Base-by-base conservation (phyloP, 2,329 filamentous ascomycete species). In the Fusarium algeriense region DNA sequence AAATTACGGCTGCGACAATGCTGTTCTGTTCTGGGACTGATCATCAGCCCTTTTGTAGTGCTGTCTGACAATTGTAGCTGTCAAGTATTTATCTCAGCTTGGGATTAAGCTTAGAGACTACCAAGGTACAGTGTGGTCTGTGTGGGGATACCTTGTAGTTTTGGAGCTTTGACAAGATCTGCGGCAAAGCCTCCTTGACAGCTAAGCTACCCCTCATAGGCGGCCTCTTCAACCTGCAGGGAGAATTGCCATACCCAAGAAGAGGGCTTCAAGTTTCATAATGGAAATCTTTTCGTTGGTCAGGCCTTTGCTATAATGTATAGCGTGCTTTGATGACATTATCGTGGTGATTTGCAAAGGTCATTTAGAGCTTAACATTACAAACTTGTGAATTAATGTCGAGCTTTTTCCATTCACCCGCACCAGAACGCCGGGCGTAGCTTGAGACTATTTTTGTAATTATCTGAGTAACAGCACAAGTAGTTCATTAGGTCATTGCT, bases 41-140 rank as follows among this genome's bases (percentile, higher is more conserved):
- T 67, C 64, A 20, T 56, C 46, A 44, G 67, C 13, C 45, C 54
- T 56, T 70, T 70, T 57, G 55, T 70, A 54, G 35, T 43, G 43
- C 37, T 28, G 10, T 37, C 37, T 28, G 10, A 32, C 48, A 23
- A 7, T 70, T 69, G 67, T 70, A 70, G 41, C 55, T 4, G 13
- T 2, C 19, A 67, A 2, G 67, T 70, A 70, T 55, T 26, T 35
- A 17, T 23, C 23, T 28, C 54, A 55, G 67, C 35, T 38, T 49
- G n/a, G 34, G 15, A 52, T 32, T 67, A 28, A 46, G 54, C 48
- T 28, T 20, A 32, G 40, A 50, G 54, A 69, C 67, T 45, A n/a
- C 17, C 4, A 26, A 7, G 54, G 59, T 69, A 69, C 67, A n/a
- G 19, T 53, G 45, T 23, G 61, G 64, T n/a, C 44, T 38, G 37